Percentiles rank a stretch among this genome's conserved stretches.
Conservation (phyloP, 345 rosid genomes). For the Jatropha curcas region DNA sequence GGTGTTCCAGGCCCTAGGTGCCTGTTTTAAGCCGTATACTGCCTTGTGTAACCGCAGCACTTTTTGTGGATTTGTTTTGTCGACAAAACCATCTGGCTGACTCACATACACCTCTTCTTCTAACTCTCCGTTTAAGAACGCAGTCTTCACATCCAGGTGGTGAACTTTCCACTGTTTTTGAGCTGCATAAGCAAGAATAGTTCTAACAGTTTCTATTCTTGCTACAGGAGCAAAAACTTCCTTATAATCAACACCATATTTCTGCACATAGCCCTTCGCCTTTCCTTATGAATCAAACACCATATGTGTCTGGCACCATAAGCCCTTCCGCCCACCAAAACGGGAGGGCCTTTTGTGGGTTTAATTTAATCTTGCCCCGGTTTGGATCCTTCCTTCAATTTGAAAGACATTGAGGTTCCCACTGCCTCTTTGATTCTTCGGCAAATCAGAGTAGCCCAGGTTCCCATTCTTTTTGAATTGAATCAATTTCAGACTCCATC, state of each 20-base stretch:
- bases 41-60: background rate
- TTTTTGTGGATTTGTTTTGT: background rate
- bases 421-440: background rate
- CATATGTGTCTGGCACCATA: too few relatives aligned
- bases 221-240: background rate
- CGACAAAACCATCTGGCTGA: conserved; percentile 1
- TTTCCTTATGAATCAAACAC: too few relatives aligned
- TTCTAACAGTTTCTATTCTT: background rate
- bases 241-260: too few relatives aligned
- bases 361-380: too few relatives aligned
- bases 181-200: conserved; percentile 1
- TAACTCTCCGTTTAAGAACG: conserved; percentile 4
- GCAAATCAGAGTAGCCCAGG: background rate
- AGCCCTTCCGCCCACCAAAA: too few relatives aligned
- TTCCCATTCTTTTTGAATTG: conserved; percentile 2
- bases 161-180: background rate
- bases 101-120: conserved; percentile 5
- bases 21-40: conserved; percentile 9
- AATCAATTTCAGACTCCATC: conserved; percentile 4
- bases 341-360: too few relatives aligned
- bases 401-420: background rate
- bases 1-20: conserved; percentile 12
- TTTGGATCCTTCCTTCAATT: conserved; percentile 9
- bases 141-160: conserved; percentile 8
- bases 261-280: too few relatives aligned